Conservation (phyloP, 441 rosid species). For the Gossypium schwendimanii region DNA sequence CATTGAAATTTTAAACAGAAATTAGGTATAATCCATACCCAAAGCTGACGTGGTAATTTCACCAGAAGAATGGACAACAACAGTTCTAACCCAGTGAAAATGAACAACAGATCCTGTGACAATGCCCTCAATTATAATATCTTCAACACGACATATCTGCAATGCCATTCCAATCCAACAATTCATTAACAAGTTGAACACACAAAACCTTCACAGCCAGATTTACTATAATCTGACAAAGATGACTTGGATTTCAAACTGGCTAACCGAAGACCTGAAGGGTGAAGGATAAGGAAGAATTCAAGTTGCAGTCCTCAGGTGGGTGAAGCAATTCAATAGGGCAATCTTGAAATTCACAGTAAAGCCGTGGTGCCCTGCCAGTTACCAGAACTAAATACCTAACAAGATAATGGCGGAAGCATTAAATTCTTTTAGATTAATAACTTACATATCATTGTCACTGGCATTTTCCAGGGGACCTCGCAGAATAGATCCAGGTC, state of each 20-base stretch:
- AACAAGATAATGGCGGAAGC: not conserved
- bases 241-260: slow-evolving; percentile 22
- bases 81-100: slow-evolving; percentile 76
- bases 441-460: slow-evolving; percentile 69
- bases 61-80: slow-evolving; percentile 55
- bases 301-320: slow-evolving; percentile 87
- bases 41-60: slow-evolving; percentile 60
- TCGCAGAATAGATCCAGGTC: slow-evolving; percentile 64
- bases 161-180: slow-evolving; percentile 18
- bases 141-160: slow-evolving; percentile 92
- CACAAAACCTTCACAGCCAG: slow-evolving; percentile 12
- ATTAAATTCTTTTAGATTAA: slow-evolving; percentile 20
- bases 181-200: slow-evolving; percentile 17
- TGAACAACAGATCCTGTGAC: slow-evolving; percentile 77
- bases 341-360: slow-evolving; percentile 73
- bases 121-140: slow-evolving; percentile 60
- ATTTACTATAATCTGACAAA: slow-evolving; percentile 20
- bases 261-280: slow-evolving; percentile 59
- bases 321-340: slow-evolving; percentile 83
- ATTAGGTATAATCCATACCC: slow-evolving; percentile 35
- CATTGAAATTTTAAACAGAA: not conserved
- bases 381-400: slow-evolving; percentile 19
- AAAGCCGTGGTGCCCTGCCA: slow-evolving; percentile 62
- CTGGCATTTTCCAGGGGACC: slow-evolving; percentile 76
- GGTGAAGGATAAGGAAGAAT: slow-evolving; percentile 78